Base-by-base conservation (phyloP, 345 rosid genomes). In the Syzygium grande region DNA sequence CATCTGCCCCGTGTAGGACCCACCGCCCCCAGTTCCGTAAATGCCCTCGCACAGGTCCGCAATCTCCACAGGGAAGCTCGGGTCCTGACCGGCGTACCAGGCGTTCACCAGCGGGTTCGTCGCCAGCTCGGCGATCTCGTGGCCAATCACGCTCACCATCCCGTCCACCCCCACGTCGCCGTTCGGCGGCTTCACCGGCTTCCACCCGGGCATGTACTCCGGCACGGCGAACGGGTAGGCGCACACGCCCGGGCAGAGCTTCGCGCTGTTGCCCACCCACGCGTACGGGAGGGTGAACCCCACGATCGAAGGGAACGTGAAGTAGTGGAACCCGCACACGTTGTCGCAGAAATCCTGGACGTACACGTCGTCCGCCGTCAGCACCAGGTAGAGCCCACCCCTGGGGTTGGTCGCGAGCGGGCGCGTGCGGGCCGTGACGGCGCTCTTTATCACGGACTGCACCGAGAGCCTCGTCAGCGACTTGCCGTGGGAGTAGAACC, bases 1-100 rank as follows among this genome's bases (percentile, higher is more conserved):
- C 88, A 96, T 61, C 91, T 97, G 99, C 46, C 99, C 99, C 2
- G 96, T 96, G 91, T 97, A 97, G 16, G 99, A 97, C 52, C 99
- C 99, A 22, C 99, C 99, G 8, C 99, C 99, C 16, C 99, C 99
- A 0, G 99, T 95, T 49, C 99, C 99, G 51, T 97, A 97, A 23
- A 97, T 96, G 3, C 99, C 99, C 97, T 97, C 99, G 29, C 99
- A 97, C 65, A 97, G 90, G 86, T 97, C 99, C 12, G 98, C 99
- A 52, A 97, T 96, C 80, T 97, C 99, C 87, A 96, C 99, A 49
- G 99, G 99, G 43, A 92, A 92, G 25, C 90, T 95, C 84, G 99
- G 99, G 92, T 97, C 99, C 65, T 88, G 90, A 34, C 99, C 99
- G 6, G 99, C 99, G 56, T 95, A 97, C 99, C 99, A 97, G 6